phyloP scores from a whole-genome alignment of 2,329 filamentous ascomycete species.

The Sarocladiaceae sp. region DNA sequence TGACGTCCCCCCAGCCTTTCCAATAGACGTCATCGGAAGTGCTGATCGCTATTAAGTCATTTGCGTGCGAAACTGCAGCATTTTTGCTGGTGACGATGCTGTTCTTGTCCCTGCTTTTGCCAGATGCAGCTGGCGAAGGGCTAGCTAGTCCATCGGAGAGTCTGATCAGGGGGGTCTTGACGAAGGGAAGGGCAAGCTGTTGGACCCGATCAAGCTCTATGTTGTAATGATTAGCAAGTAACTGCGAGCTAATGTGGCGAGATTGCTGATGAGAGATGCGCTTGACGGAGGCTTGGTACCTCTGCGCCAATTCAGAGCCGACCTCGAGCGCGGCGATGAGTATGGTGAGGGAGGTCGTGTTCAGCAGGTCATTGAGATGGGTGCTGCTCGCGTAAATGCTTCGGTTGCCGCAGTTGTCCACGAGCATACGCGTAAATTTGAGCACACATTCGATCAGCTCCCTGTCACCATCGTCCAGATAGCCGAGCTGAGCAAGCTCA shows the following conservation, averaged over 20 bases:
- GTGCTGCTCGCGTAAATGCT: slow-evolving; percentile 93
- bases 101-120: slow-evolving; percentile 72
- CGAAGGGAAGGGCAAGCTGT: slow-evolving; percentile 75
- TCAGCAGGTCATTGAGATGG: slow-evolving; percentile 81
- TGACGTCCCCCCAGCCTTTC: slow-evolving; percentile 75
- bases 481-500: slow-evolving; percentile 53
- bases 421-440: slow-evolving; percentile 76
- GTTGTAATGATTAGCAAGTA: slow-evolving; percentile 81
- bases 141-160: slow-evolving; percentile 45
- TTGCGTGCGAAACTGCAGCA: slow-evolving; percentile 62
- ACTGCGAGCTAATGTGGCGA: slow-evolving; percentile 60
- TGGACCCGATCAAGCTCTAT: slow-evolving; percentile 75
- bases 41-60: slow-evolving; percentile 73
- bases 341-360: slow-evolving; percentile 76
- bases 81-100: slow-evolving; percentile 34
- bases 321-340: slow-evolving; percentile 74
- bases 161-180: slow-evolving; percentile 58
- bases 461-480: slow-evolving; percentile 69
- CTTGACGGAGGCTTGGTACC: slow-evolving; percentile 85
- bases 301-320: slow-evolving; percentile 78
- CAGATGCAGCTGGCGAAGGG: slow-evolving; percentile 48
- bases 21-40: slow-evolving; percentile 54
- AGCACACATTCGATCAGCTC: slow-evolving; percentile 74
- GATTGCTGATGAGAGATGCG: slow-evolving; percentile 56
- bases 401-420: slow-evolving; percentile 94